Percentiles rank a stretch among this genome's conserved stretches.
Conservation (phyloP, 371 early-diverging fungal species). For the Actinomucor elegans region DNA sequence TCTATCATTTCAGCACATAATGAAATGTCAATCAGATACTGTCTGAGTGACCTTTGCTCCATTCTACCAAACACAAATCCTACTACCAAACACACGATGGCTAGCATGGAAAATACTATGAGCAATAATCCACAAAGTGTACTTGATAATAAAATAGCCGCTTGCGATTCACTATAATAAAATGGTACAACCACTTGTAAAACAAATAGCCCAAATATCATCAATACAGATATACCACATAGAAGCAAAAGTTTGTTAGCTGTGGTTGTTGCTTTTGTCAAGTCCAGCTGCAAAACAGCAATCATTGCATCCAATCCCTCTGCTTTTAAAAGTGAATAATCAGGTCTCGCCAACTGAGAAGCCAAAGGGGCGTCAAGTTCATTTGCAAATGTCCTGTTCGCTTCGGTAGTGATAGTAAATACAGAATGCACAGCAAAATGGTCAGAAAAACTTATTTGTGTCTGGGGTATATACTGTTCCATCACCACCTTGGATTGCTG, state of each 20-base stretch:
- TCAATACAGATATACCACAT: conserved; percentile 9
- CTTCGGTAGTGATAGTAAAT: conserved; percentile 23
- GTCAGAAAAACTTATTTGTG: conserved; percentile 51
- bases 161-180: background rate
- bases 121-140: conserved; percentile 2
- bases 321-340: conserved; percentile 11
- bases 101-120: conserved; percentile 14
- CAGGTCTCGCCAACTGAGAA: conserved; percentile 17
- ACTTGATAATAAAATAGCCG: background rate
- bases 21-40: conserved; percentile 27
- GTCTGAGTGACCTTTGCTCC: conserved; percentile 32
- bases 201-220: conserved; percentile 16
- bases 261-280: conserved; percentile 1
- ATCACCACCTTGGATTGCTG: conserved; percentile 40
- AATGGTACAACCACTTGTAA: conserved; percentile 12
- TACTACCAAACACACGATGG: conserved; percentile 32
- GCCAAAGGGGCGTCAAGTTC: background rate
- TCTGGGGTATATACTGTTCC: conserved; percentile 39
- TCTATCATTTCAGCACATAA: background rate
- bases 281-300: conserved; percentile 16
- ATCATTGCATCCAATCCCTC: conserved; percentile 17
- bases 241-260: conserved; percentile 13
- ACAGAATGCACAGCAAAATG: conserved; percentile 59
- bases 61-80: conserved; percentile 47
- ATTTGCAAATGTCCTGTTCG: background rate